Evolutionary conservation across 768 basidiomycete genomes (phyloP).

Genomic region (Zangia roseola): DNA sequence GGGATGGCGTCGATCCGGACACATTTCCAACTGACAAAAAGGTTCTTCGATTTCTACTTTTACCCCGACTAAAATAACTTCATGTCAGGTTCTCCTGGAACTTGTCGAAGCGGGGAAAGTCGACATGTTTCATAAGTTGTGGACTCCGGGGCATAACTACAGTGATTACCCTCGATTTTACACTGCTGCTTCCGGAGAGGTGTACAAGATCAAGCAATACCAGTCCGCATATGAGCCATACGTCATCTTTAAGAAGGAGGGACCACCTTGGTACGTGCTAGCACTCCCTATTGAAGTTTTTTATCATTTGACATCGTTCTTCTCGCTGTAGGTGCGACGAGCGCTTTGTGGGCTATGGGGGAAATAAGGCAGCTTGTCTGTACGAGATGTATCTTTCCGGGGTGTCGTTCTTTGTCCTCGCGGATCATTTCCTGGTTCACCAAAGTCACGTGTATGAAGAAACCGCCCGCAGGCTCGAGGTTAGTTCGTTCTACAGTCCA

Average conservation of each 20-base stretch:
- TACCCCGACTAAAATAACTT: neutral
- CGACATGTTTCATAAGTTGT: constrained; percentile 75
- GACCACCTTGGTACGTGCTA: constrained; percentile 62
- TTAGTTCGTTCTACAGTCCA: constrained; percentile 21
- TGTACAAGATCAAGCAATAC: constrained; percentile 76
- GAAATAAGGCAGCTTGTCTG: constrained; percentile 89
- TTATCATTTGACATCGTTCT: neutral
- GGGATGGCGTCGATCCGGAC: constrained; percentile 56
- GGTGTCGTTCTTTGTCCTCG: constrained; percentile 77
- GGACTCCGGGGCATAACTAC: constrained; percentile 78
- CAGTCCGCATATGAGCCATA: constrained; percentile 89
- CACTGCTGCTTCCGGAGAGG: constrained; percentile 54
- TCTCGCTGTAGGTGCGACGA: constrained; percentile 75
- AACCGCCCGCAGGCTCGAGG: constrained; percentile 67
- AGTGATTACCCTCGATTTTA: constrained; percentile 76
- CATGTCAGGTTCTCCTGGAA: constrained; percentile 49
- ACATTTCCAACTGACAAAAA: constrained; percentile 69
- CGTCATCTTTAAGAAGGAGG: constrained; percentile 75
- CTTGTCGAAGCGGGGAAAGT: constrained; percentile 58
- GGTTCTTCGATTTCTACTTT: constrained; percentile 33
- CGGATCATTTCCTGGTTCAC: constrained; percentile 87
- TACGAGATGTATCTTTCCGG: constrained; percentile 91
- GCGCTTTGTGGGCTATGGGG: constrained; percentile 87
- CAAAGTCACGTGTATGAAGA: constrained; percentile 86
- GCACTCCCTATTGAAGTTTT: neutral